phyloP scores from a whole-genome alignment of 2,329 filamentous ascomycete species.

The Curvularia sp. region DNA sequence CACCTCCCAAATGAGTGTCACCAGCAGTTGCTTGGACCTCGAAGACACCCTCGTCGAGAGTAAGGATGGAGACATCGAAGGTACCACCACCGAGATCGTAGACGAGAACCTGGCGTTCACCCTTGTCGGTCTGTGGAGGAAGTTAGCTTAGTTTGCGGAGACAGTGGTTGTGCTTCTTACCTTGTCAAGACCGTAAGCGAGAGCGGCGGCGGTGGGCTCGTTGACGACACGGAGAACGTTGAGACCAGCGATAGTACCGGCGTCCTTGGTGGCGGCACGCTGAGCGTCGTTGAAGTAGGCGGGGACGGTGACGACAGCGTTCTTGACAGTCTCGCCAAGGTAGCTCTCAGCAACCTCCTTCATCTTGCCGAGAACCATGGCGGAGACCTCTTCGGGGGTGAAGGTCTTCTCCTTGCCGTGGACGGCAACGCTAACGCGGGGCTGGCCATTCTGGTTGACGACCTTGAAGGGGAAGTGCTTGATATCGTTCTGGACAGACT shows the following conservation, averaged over 20 bases:
- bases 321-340: slow-evolving; percentile 81
- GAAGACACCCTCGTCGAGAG: slow-evolving; percentile 88
- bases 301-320: slow-evolving; percentile 91
- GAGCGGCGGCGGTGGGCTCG: slow-evolving; percentile 93
- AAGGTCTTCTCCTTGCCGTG: slow-evolving; percentile 71
- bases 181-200: slow-evolving; percentile 80
- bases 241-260: slow-evolving; percentile 87
- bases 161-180: background rate
- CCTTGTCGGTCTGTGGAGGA: slow-evolving; percentile 39
- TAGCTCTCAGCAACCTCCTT: slow-evolving; percentile 82
- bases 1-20: slow-evolving; percentile 97
- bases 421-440: slow-evolving; percentile 78
- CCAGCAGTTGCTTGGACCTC: slow-evolving; percentile 93
- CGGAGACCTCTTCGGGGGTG: slow-evolving; percentile 80
- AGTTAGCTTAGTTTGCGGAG: slow-evolving; percentile 1
- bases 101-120: slow-evolving; percentile 51
- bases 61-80: slow-evolving; percentile 71
- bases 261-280: slow-evolving; percentile 95
- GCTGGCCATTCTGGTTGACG: slow-evolving; percentile 87
- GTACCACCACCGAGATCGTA: slow-evolving; percentile 54
- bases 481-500: slow-evolving; percentile 86
- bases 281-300: slow-evolving; percentile 99
- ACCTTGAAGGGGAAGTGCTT: slow-evolving; percentile 99
- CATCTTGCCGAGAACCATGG: slow-evolving; percentile 74
- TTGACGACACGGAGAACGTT: slow-evolving; percentile 97